Evolutionary conservation across 1,139 yeast species (phyloP).

Genomic region (Meyerozyma elateridarum): DNA sequence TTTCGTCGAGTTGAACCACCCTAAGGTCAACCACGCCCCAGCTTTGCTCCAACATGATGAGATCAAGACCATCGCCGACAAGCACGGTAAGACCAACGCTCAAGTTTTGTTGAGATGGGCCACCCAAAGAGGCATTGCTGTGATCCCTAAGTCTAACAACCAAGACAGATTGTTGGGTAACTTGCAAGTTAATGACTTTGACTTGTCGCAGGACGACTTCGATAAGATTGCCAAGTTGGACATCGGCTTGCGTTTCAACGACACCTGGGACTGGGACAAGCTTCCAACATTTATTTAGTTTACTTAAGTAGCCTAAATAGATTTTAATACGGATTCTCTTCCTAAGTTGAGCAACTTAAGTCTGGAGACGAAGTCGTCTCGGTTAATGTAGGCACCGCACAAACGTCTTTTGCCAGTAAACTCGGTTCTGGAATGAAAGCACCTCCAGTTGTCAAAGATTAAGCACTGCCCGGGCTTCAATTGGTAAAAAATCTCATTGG

Average conservation of each 20-base stretch:
- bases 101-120: constrained; percentile 80
- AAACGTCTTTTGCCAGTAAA: constrained; percentile 68
- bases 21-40: constrained; percentile 49
- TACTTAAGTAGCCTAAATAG: constrained; percentile 18
- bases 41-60: constrained; percentile 52
- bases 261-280: constrained; percentile 75
- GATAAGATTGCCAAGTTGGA: constrained; percentile 53
- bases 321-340: constrained; percentile 43
- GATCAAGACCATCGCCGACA: constrained; percentile 49
- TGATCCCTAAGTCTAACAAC: constrained; percentile 72
- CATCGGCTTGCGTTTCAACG: constrained; percentile 72
- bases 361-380: constrained; percentile 65
- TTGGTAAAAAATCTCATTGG: constrained; percentile 53
- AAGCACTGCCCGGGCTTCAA: constrained; percentile 65
- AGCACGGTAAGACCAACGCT: constrained; percentile 50
- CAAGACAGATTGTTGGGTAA: constrained; percentile 56
- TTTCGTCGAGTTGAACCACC: constrained; percentile 52
- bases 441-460: constrained; percentile 75
- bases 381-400: constrained; percentile 72
- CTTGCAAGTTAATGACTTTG: constrained; percentile 51
- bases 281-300: constrained; percentile 43
- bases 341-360: constrained; percentile 50
- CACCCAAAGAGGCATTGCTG: constrained; percentile 65
- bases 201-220: constrained; percentile 52
- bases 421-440: constrained; percentile 66